A percentile compares a stretch with the other conserved stretches of the same genome.
Conservation (phyloP, 768 basidiomycete species). For the Gymnopilus dilepis region DNA sequence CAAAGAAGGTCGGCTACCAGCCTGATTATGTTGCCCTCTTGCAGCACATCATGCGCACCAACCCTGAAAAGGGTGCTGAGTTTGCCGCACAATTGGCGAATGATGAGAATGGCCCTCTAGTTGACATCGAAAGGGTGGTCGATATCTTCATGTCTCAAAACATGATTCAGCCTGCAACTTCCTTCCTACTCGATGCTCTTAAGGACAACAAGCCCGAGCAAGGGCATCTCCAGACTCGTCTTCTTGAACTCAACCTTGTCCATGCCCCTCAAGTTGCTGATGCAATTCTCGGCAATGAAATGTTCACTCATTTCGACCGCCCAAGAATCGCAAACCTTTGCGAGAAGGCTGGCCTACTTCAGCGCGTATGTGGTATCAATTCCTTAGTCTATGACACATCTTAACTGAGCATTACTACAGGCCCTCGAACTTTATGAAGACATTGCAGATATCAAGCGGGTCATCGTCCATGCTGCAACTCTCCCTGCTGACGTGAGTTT, state of each 20-base stretch:
- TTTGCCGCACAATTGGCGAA: slow-evolving; percentile 95
- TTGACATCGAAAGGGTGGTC: slow-evolving; percentile 95
- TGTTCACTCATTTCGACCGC: slow-evolving; percentile 97
- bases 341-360: slow-evolving; percentile 96
- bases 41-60: slow-evolving; percentile 95
- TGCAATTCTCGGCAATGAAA: slow-evolving; percentile 97
- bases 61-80: slow-evolving; percentile 97
- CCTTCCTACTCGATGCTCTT: slow-evolving; percentile 94
- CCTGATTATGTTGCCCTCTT: slow-evolving; percentile 93
- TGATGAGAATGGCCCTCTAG: slow-evolving; percentile 89
- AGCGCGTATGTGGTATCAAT: slow-evolving; percentile 65
- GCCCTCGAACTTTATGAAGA: slow-evolving; percentile 99
- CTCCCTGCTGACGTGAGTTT: slow-evolving; percentile 79
- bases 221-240: slow-evolving; percentile 91
- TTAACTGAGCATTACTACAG: slow-evolving; percentile 45
- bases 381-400: neutral
- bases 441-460: slow-evolving; percentile 97
- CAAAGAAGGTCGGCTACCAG: slow-evolving; percentile 93
- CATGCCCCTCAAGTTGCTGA: slow-evolving; percentile 99
- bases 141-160: slow-evolving; percentile 99
- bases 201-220: slow-evolving; percentile 99
- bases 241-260: slow-evolving; percentile 97
- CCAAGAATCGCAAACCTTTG: slow-evolving; percentile 97
- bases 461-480: slow-evolving; percentile 88
- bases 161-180: slow-evolving; percentile 99